A percentile compares a stretch with the other conserved stretches of the same genome.
Evolutionary conservation across 306 rosid genomes (phyloP).

Genomic region (Dryas drummondii): DNA sequence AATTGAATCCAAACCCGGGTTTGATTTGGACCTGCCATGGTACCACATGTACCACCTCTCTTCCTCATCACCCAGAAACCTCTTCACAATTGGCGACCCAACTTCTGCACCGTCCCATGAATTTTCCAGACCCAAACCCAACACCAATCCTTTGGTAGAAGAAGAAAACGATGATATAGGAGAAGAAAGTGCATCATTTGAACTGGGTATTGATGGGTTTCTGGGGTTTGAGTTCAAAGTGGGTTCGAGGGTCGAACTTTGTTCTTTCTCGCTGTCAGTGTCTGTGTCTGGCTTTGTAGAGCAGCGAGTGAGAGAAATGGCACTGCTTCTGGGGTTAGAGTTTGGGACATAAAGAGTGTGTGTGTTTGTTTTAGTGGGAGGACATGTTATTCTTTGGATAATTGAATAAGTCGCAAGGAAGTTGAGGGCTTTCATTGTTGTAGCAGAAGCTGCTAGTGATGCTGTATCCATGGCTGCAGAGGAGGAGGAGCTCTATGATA

Average conservation of each 20-base stretch:
- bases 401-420: conserved; percentile 29
- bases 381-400: conserved; percentile 32
- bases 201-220: conserved; percentile 20
- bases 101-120: conserved; percentile 71
- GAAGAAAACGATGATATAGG: conserved; percentile 18
- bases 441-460: conserved; percentile 34
- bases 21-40: conserved; percentile 50
- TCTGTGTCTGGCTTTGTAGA: conserved; percentile 63
- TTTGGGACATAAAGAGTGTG: conserved; percentile 18
- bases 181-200: conserved; percentile 30
- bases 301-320: conserved; percentile 47
- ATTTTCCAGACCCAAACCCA: conserved; percentile 50
- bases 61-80: conserved; percentile 72
- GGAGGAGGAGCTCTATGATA: conserved; percentile 1
- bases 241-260: conserved; percentile 29
- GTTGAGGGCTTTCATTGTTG: conserved; percentile 34
- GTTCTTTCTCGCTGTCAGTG: conserved; percentile 38
- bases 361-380: conserved; percentile 33
- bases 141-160: conserved; percentile 55
- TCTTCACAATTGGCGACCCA: conserved; percentile 72
- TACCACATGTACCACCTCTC: conserved; percentile 94
- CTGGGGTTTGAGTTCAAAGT: conserved; percentile 28
- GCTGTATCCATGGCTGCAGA: conserved; percentile 45
- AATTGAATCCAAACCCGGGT: conserved; percentile 44
- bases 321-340: conserved; percentile 26